Percentiles rank a stretch among this genome's conserved stretches.
These are phyloP conservation scores for Pholiota microspora DNA, from an alignment of 768 basidiomycete genomes.

Conservation along the genomic window DNA sequence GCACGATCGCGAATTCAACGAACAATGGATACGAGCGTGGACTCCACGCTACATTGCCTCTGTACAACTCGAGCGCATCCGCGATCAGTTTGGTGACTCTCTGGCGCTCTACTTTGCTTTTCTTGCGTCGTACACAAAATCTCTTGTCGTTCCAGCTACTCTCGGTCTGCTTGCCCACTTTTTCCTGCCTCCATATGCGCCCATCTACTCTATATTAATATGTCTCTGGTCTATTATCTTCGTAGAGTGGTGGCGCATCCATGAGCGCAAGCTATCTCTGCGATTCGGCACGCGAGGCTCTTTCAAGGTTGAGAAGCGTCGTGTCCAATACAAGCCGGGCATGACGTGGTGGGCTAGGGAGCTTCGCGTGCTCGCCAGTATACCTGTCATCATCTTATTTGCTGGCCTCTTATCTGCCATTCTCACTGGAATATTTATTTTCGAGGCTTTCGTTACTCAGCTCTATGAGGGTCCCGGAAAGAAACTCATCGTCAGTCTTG, in stretches of 20 bases:
- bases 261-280: conserved; percentile 79
- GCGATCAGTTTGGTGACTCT: conserved; percentile 79
- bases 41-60: conserved; percentile 61
- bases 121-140: conserved; percentile 78
- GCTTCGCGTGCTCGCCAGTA: conserved; percentile 58
- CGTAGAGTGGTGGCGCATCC: conserved; percentile 90
- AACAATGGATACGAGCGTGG: conserved; percentile 77
- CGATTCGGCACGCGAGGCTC: conserved; percentile 80
- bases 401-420: conserved; percentile 66
- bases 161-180: conserved; percentile 71
- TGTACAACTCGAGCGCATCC: conserved; percentile 64
- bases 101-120: conserved; percentile 90
- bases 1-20: conserved; percentile 82
- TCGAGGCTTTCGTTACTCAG: conserved; percentile 88
- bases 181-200: conserved; percentile 70
- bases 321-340: conserved; percentile 54
- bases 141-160: conserved; percentile 71
- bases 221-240: conserved; percentile 85
- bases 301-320: conserved; percentile 71
- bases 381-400: conserved; percentile 75
- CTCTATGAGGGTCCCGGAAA: conserved; percentile 88
- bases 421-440: conserved; percentile 78
- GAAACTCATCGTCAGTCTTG: conserved; percentile 63
- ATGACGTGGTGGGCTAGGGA: conserved; percentile 77
- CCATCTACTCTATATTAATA: conserved; percentile 71